Conservation (phyloP, 352 stramenopile genomes). For the Phytopythium litorale region DNA sequence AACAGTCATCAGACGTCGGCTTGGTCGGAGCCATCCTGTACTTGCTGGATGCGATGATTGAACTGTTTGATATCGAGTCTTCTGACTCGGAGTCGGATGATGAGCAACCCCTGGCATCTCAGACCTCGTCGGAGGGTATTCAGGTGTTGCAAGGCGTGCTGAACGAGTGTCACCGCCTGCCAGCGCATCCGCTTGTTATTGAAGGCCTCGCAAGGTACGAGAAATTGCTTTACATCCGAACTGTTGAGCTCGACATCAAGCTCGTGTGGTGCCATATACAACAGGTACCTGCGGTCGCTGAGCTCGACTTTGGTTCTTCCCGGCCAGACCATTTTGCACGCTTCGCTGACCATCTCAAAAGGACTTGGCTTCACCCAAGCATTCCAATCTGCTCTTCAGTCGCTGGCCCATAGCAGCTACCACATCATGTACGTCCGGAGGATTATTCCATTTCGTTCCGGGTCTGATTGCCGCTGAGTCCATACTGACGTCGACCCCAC, state of each 20-base stretch:
- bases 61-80: slow-evolving; percentile 82
- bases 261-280: background rate
- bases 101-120: slow-evolving; percentile 19
- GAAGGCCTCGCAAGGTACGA: slow-evolving; percentile 48
- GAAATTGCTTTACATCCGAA: background rate
- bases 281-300: slow-evolving; percentile 63
- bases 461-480: slow-evolving; percentile 4
- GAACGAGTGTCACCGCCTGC: slow-evolving; percentile 35
- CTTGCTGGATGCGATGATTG: slow-evolving; percentile 70
- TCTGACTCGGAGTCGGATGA: slow-evolving; percentile 61
- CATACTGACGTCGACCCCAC: background rate
- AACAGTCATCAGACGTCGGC: slow-evolving; percentile 42
- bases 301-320: slow-evolving; percentile 50
- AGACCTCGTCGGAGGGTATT: slow-evolving; percentile 35
- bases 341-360: slow-evolving; percentile 37
- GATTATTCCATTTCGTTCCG: background rate
- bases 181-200: slow-evolving; percentile 57
- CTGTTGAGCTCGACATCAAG: background rate
- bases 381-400: slow-evolving; percentile 37
- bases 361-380: slow-evolving; percentile 46
- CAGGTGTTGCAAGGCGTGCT: slow-evolving; percentile 53
- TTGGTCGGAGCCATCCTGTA: slow-evolving; percentile 66
- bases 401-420: slow-evolving; percentile 43
- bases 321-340: slow-evolving; percentile 35
- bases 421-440: slow-evolving; percentile 41